Conservation (phyloP, 2,329 filamentous ascomycete species). For the Cladosporium sp. region DNA sequence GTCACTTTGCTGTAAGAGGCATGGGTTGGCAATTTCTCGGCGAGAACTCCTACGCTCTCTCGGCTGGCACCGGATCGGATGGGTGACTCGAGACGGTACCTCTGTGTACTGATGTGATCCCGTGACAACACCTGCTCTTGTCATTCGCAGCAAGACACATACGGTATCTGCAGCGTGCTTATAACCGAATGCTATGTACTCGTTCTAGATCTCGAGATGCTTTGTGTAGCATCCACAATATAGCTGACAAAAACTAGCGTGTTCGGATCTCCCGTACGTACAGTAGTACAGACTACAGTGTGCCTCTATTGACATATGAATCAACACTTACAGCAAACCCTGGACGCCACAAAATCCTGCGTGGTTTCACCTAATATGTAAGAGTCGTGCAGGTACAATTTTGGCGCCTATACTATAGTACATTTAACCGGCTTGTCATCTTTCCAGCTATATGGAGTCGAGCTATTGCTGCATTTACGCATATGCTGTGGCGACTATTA, state of each 20-base stretch:
- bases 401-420: neutral
- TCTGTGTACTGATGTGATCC: neutral
- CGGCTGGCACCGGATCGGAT: neutral
- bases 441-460: neutral
- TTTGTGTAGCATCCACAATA: neutral
- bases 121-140: neutral
- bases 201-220: neutral
- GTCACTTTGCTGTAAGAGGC: neutral
- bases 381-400: neutral
- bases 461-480: neutral
- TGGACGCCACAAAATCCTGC: neutral
- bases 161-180: neutral
- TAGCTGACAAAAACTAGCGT: neutral
- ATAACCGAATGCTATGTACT: neutral
- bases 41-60: neutral
- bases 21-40: constrained; percentile 5
- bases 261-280: neutral
- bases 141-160: neutral
- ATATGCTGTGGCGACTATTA: neutral
- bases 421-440: neutral
- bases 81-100: neutral
- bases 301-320: neutral
- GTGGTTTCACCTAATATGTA: neutral
- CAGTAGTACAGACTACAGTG: neutral
- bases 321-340: neutral